Conservation (phyloP, 495 filamentous ascomycete genomes). For the Astrocystis sublimbata region DNA sequence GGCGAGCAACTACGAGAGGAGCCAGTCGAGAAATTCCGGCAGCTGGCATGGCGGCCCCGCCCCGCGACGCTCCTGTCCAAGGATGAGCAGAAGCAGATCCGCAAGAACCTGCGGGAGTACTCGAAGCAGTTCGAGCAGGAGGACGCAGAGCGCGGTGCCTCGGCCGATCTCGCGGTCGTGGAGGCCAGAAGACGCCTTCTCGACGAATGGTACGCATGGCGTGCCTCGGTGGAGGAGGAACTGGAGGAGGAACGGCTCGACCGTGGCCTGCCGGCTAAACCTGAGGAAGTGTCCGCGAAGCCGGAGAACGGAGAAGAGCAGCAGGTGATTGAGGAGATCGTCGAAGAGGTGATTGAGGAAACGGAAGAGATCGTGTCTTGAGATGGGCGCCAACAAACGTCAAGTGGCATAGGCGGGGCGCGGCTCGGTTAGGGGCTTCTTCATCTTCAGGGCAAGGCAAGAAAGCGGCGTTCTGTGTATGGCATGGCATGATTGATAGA, state of each 20-base stretch:
- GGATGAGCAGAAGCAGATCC: conserved; percentile 94
- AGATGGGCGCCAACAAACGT: neutral
- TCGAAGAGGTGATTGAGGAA: conserved; percentile 94
- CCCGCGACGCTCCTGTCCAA: conserved; percentile 84
- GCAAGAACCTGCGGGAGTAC: conserved; percentile 98
- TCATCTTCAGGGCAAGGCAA: conserved; percentile 20
- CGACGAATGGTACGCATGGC: conserved; percentile 88
- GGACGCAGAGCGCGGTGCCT: conserved; percentile 86
- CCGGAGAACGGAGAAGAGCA: conserved; percentile 63
- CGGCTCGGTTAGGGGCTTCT: neutral
- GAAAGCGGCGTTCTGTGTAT: conserved; percentile 31
- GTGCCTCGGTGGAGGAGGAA: conserved; percentile 71
- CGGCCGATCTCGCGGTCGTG: conserved; percentile 89
- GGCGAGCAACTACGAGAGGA: conserved; percentile 88
- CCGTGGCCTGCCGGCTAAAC: conserved; percentile 65
- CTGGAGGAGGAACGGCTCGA: conserved; percentile 68
- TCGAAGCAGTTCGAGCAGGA: conserved; percentile 91
- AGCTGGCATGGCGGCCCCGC: conserved; percentile 90
- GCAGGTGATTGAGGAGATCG: conserved; percentile 79
- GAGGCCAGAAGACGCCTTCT: conserved; percentile 81
- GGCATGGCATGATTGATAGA: conserved; percentile 24
- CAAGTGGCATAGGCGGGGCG: too few relatives aligned
- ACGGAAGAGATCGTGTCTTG: conserved; percentile 67
- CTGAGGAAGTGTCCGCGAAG: conserved; percentile 57
- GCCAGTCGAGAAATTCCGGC: conserved; percentile 95